Conservation (phyloP, 371 early-diverging fungal genomes). For the Coemansia sp. region DNA sequence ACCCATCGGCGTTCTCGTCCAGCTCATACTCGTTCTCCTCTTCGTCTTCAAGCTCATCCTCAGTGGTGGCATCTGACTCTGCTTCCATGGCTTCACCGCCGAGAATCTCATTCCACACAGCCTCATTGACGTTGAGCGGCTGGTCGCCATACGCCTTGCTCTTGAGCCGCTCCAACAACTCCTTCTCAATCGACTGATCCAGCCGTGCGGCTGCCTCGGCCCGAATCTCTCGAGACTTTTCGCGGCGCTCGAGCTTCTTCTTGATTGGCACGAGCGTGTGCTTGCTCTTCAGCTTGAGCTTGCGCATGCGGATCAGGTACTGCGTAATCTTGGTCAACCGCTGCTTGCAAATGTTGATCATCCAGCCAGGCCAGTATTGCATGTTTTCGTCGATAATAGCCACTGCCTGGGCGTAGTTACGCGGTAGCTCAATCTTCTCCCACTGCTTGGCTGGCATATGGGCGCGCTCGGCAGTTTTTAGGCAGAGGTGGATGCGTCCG, state of each 20-base stretch:
- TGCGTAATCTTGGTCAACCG: conserved; percentile 96
- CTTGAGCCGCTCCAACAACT: conserved; percentile 92
- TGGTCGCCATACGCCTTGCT: conserved; percentile 91
- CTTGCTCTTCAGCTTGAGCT: conserved; percentile 81
- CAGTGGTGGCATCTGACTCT: conserved; percentile 66
- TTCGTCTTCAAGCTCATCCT: conserved; percentile 55
- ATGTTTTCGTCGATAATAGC: conserved; percentile 85
- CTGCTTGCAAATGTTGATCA: conserved; percentile 98
- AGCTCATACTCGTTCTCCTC: conserved; percentile 52
- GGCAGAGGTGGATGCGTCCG: conserved; percentile 85
- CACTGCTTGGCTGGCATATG: conserved; percentile 95
- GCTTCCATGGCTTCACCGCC: conserved; percentile 59
- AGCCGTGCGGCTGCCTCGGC: conserved; percentile 93
- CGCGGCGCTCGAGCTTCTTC: conserved; percentile 93
- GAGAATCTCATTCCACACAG: conserved; percentile 76
- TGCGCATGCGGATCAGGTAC: conserved; percentile 92
- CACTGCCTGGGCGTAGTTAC: conserved; percentile 91
- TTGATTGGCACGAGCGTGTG: conserved; percentile 85
- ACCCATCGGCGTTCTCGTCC: conserved; percentile 51
- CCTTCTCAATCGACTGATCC: conserved; percentile 96
- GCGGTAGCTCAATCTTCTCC: conserved; percentile 91
- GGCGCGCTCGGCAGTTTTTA: conserved; percentile 97
- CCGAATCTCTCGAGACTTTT: conserved; percentile 85
- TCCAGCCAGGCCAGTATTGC: conserved; percentile 88
- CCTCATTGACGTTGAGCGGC: conserved; percentile 86